A percentile compares a stretch with the other conserved stretches of the same genome.
Conservation (phyloP, 306 rosid genomes). For the Luffa aegyptiaca region DNA sequence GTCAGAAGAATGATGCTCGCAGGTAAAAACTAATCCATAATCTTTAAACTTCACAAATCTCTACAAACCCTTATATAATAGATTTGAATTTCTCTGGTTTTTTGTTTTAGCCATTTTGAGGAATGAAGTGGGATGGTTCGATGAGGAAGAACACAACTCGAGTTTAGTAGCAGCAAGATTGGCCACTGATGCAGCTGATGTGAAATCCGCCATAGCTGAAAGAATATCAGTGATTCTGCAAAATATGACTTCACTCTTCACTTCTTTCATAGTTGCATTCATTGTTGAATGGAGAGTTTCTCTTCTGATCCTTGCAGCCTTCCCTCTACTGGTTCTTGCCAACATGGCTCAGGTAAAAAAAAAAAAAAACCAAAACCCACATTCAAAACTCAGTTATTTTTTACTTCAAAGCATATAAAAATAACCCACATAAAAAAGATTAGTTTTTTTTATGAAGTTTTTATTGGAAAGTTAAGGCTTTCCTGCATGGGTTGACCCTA, state of each 20-base stretch:
- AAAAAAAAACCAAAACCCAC: background rate
- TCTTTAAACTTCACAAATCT: background rate
- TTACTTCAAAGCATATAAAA: background rate
- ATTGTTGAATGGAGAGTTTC: constrained; percentile 99
- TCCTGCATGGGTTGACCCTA: constrained; percentile 10
- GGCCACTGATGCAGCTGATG: constrained; percentile 96
- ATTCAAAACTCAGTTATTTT: background rate
- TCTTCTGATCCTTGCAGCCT: constrained; percentile 75
- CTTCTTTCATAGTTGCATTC: constrained; percentile 96
- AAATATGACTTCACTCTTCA: constrained; percentile 94
- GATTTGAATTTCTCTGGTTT: background rate
- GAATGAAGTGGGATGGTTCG: constrained; percentile 99
- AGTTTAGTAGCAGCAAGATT: constrained; percentile 77
- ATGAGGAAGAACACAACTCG: constrained; percentile 96
- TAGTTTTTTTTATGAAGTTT: background rate
- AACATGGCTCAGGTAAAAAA: constrained; percentile 86
- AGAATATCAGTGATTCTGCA: constrained; percentile 89
- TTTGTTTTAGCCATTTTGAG: constrained; percentile 57
- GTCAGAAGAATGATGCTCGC: constrained; percentile 99
- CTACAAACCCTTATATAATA: background rate
- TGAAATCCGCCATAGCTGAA: constrained; percentile 93
- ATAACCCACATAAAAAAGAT: background rate
- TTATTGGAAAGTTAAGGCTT: background rate
- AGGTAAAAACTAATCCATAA: constrained; percentile 26
- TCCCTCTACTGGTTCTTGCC: constrained; percentile 92